Conservation (phyloP, 2,329 filamentous ascomycete genomes). For the Phyllosticta capitalensis region DNA sequence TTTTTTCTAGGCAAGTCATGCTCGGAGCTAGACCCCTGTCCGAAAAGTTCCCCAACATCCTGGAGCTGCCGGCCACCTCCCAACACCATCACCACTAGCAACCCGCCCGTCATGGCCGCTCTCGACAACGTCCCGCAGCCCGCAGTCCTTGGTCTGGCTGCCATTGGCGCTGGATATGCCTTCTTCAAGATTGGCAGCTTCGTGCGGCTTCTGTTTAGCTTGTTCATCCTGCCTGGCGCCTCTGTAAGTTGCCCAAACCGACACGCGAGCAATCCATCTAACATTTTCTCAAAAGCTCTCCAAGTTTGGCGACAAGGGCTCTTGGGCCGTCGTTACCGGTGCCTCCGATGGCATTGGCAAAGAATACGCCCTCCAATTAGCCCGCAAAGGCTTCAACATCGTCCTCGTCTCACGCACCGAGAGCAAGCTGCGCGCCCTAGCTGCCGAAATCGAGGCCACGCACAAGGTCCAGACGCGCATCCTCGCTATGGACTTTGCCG, state of each 20-base stretch:
- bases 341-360: conserved; percentile 95
- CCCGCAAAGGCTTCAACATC: conserved; percentile 86
- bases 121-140: conserved; percentile 3
- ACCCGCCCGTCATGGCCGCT: conserved; percentile 1
- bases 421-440: conserved; percentile 74
- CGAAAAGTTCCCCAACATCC: conserved; percentile 10
- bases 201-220: conserved; percentile 36
- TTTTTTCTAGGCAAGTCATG: too few species aligned
- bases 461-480: conserved; percentile 65
- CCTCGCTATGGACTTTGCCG: conserved; percentile 84
- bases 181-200: conserved; percentile 34
- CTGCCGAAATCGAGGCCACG: conserved; percentile 63
- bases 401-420: conserved; percentile 92
- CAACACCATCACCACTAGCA: neutral
- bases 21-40: conserved; percentile 2
- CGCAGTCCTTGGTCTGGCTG: conserved; percentile 8
- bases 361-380: conserved; percentile 86
- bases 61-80: neutral
- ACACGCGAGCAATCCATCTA: neutral
- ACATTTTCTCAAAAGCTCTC: conserved; percentile 52
- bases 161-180: conserved; percentile 4
- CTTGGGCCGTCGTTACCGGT: conserved; percentile 90
- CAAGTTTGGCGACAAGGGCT: conserved; percentile 82
- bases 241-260: conserved; percentile 27
- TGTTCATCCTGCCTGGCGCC: conserved; percentile 40